Evolutionary conservation across 306 rosid genomes (phyloP).

Genomic region (Ziziphus jujuba): DNA sequence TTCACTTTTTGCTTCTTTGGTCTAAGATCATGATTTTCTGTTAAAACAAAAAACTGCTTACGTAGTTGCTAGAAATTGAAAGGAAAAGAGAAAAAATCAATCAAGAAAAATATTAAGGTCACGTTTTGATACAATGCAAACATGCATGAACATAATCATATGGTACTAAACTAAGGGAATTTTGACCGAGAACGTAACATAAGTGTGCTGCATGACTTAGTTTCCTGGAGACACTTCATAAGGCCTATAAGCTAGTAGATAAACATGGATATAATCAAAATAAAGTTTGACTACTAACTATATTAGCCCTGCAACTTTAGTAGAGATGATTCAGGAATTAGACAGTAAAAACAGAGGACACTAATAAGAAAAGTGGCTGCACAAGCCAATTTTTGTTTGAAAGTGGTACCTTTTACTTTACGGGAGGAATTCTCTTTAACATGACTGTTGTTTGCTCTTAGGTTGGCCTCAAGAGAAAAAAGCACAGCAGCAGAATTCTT

Average conservation of each 20-base stretch:
- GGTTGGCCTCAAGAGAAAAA: constrained; percentile 27
- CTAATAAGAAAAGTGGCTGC: constrained; percentile 5
- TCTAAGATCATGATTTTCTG: constrained; percentile 53
- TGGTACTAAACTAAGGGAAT: not conserved
- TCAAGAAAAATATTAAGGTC: not conserved
- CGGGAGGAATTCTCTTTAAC: constrained; percentile 38
- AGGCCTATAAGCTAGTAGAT: not conserved
- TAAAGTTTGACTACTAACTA: not conserved
- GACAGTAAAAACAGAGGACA: not conserved
- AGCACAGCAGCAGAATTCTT: constrained; percentile 49
- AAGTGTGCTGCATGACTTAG: not conserved
- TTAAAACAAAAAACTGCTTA: not conserved
- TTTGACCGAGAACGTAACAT: not conserved
- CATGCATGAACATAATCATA: not conserved
- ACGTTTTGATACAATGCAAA: not conserved
- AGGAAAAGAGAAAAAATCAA: too few relatives aligned
- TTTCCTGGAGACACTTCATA: not conserved
- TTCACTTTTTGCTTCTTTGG: constrained; percentile 45
- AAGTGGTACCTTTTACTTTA: constrained; percentile 46
- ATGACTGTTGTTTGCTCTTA: constrained; percentile 35
- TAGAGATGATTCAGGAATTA: not conserved
- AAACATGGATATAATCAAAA: not conserved
- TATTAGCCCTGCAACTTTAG: not conserved
- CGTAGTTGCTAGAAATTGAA: constrained; percentile 9
- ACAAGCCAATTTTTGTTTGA: constrained; percentile 20